A percentile compares a stretch with the other conserved stretches of the same genome.
Conservation (phyloP, 2,329 filamentous ascomycete species). For the Paraphaeosphaeria minitans region DNA sequence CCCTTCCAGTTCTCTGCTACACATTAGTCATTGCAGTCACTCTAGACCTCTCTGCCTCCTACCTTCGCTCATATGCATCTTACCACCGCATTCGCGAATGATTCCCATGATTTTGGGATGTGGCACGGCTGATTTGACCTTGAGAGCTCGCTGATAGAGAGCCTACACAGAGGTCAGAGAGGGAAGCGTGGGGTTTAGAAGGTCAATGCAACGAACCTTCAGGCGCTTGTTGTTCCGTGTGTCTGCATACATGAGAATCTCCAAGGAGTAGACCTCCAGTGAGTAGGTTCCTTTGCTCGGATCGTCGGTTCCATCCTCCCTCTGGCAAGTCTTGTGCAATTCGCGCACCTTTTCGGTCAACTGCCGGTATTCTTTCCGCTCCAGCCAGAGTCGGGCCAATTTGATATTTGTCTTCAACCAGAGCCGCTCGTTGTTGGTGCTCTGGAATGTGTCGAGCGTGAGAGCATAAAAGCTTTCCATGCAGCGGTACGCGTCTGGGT, state of each 20-base stretch:
- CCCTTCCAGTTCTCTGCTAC: conserved; percentile 89
- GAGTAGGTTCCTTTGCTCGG: conserved; percentile 96
- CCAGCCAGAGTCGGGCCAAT: conserved; percentile 86
- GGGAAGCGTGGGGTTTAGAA: conserved; percentile 27
- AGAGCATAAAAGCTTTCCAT: conserved; percentile 96
- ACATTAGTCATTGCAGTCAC: conserved; percentile 28
- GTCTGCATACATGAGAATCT: conserved; percentile 98
- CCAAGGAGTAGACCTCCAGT: conserved; percentile 91
- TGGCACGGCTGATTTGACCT: conserved; percentile 93
- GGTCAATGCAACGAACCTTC: conserved; percentile 60
- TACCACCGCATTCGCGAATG: conserved; percentile 96
- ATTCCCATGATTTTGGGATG: conserved; percentile 99
- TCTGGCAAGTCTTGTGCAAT: conserved; percentile 86
- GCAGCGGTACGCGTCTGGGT: conserved; percentile 72
- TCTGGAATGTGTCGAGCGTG: conserved; percentile 93
- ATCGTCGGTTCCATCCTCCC: conserved; percentile 84
- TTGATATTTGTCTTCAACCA: conserved; percentile 99
- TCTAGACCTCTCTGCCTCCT: conserved; percentile 26
- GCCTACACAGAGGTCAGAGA: conserved; percentile 52
- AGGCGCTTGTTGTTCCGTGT: conserved; percentile 97
- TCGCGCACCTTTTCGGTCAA: conserved; percentile 85
- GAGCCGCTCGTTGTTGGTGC: conserved; percentile 93
- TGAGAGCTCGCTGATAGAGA: conserved; percentile 87
- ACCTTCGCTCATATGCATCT: conserved; percentile 99
- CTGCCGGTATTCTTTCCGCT: conserved; percentile 83